Evolutionary conservation across 768 basidiomycete genomes (phyloP).

Genomic region (Cyclocybe aegerita): DNA sequence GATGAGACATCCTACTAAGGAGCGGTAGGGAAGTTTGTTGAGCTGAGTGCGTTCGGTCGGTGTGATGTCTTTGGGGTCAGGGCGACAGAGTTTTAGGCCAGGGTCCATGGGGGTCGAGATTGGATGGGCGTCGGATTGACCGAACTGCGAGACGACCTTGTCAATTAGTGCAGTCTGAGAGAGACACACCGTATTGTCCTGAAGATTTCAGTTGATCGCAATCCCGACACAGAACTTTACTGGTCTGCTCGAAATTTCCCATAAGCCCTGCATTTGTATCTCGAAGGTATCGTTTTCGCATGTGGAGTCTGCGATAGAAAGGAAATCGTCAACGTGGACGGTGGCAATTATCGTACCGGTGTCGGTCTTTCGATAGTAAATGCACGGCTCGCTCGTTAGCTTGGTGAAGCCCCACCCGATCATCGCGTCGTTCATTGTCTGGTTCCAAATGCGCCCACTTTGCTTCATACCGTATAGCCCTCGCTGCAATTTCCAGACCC

Average conservation of each 20-base stretch:
- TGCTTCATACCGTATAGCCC: slow-evolving; percentile 8
- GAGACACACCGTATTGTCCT: slow-evolving; percentile 8
- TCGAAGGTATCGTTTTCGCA: slow-evolving; percentile 19
- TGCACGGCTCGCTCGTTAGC: slow-evolving; percentile 26
- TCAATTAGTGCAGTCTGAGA: slow-evolving; percentile 16
- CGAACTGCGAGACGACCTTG: slow-evolving; percentile 16
- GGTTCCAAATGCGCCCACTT: slow-evolving; percentile 28
- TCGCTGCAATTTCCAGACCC: slow-evolving; percentile 19
- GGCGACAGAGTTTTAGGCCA: slow-evolving; percentile 12
- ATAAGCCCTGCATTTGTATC: slow-evolving; percentile 22
- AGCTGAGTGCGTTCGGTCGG: slow-evolving; percentile 3
- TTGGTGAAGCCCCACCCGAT: slow-evolving; percentile 25
- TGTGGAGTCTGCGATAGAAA: slow-evolving; percentile 14
- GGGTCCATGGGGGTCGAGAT: slow-evolving; percentile 15
- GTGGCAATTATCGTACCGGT: slow-evolving; percentile 21
- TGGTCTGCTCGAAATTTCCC: slow-evolving; percentile 20
- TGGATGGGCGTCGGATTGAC: slow-evolving; percentile 14
- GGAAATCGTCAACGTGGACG: slow-evolving; percentile 35
- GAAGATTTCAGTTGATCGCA: slow-evolving; percentile 19
- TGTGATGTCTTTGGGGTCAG: background rate
- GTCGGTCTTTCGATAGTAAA: slow-evolving; percentile 21
- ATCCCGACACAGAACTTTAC: slow-evolving; percentile 29
- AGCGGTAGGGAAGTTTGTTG: slow-evolving; percentile 23
- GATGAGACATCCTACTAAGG: slow-evolving; percentile 1
- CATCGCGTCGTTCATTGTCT: slow-evolving; percentile 26